These are phyloP conservation scores for Hyphochytrium catenoides DNA, from an alignment of 352 stramenopile species.

Conservation along the genomic window DNA sequence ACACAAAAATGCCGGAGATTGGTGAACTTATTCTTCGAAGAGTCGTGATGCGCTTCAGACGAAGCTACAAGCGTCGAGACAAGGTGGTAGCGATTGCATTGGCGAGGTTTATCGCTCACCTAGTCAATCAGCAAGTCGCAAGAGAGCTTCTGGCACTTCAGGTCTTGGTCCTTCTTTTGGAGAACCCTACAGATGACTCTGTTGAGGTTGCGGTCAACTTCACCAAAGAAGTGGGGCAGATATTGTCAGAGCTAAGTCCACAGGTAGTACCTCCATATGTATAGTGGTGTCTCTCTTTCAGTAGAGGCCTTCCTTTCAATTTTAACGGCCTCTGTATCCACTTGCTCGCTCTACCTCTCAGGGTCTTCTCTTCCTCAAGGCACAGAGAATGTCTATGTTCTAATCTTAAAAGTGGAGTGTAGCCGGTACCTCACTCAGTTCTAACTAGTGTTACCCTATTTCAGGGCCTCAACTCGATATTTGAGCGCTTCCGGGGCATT, in stretches of 20 bases:
- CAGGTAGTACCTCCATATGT: constrained; percentile 13
- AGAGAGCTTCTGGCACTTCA: constrained; percentile 93
- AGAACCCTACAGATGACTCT: constrained; percentile 90
- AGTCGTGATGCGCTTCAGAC: constrained; percentile 81
- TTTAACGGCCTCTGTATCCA: too few species aligned
- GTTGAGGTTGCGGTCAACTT: constrained; percentile 95
- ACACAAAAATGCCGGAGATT: constrained; percentile 95
- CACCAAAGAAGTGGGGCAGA: constrained; percentile 81
- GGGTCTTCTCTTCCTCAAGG: background rate
- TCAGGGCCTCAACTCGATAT: constrained; percentile 78
- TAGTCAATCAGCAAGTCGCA: constrained; percentile 95
- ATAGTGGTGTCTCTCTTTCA: background rate
- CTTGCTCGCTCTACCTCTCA: constrained; percentile 1
- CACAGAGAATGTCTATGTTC: background rate
- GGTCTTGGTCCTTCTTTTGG: constrained; percentile 85
- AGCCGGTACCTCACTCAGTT: too few species aligned
- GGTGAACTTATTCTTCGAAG: constrained; percentile 81
- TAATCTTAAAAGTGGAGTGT: too few species aligned
- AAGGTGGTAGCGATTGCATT: constrained; percentile 83
- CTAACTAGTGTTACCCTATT: too few species aligned
- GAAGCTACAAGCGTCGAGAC: constrained; percentile 86
- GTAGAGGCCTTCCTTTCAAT: too few species aligned
- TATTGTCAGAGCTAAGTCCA: constrained; percentile 47
- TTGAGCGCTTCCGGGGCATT: constrained; percentile 89
- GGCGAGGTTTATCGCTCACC: constrained; percentile 88